These are phyloP conservation scores for Setomelanomma holmii DNA, from an alignment of 2,329 filamentous ascomycete species.

Conservation along the genomic window DNA sequence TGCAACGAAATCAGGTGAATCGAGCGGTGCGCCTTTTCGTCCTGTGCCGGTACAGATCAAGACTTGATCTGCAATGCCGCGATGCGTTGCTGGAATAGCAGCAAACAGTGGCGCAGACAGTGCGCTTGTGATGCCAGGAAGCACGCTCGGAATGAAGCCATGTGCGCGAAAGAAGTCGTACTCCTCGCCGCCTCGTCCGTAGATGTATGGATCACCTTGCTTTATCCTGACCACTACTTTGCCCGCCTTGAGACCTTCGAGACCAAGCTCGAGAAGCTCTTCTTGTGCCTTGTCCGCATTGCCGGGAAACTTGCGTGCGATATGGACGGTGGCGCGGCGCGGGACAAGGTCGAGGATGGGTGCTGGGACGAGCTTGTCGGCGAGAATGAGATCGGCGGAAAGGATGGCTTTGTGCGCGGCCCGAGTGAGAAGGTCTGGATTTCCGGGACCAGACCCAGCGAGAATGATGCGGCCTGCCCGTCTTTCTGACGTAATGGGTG, in stretches of 20 bases:
- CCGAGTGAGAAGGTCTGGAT: conserved; percentile 87
- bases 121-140: conserved; percentile 91
- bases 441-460: conserved; percentile 89
- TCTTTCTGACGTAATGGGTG: conserved; percentile 27
- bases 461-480: conserved; percentile 77
- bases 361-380: conserved; percentile 84
- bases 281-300: conserved; percentile 94
- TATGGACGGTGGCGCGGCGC: conserved; percentile 85
- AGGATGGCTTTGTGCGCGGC: conserved; percentile 80
- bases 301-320: conserved; percentile 96
- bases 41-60: conserved; percentile 97
- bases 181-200: conserved; percentile 93
- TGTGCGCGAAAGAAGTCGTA: conserved; percentile 79
- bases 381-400: conserved; percentile 78
- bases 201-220: conserved; percentile 96
- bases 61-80: conserved; percentile 89
- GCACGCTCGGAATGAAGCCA: conserved; percentile 73
- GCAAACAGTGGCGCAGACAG: conserved; percentile 89
- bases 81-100: conserved; percentile 84
- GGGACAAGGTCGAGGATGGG: conserved; percentile 89
- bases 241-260: conserved; percentile 72
- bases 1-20: conserved; percentile 78
- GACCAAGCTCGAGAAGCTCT: conserved; percentile 81
- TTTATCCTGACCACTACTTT: conserved; percentile 88
- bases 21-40: conserved; percentile 81